phyloP scores from a whole-genome alignment of 345 rosid genomes.

The Camelina sativa region DNA sequence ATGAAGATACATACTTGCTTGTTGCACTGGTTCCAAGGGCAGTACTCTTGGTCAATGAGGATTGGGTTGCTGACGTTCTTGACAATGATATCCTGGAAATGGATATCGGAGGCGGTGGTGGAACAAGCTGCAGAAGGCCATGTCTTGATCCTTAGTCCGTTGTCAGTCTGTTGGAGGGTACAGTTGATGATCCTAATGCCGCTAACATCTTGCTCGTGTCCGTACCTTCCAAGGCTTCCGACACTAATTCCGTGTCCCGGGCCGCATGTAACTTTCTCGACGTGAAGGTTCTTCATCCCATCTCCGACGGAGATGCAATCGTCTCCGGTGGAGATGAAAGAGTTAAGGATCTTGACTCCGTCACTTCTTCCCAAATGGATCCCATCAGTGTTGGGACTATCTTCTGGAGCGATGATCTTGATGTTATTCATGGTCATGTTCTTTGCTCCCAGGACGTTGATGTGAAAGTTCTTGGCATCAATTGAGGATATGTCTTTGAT shows the following conservation, averaged over 20 bases:
- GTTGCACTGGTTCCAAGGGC: slow-evolving; percentile 47
- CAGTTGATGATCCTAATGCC: slow-evolving; percentile 43
- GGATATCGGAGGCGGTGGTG: slow-evolving; percentile 40
- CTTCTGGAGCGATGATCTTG: slow-evolving; percentile 47
- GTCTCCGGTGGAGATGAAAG: slow-evolving; percentile 44
- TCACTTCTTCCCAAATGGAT: slow-evolving; percentile 50
- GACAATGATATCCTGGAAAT: slow-evolving; percentile 38
- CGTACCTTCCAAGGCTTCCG: slow-evolving; percentile 55
- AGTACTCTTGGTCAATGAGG: slow-evolving; percentile 47
- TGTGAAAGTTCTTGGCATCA: slow-evolving; percentile 63
- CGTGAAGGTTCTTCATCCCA: slow-evolving; percentile 40
- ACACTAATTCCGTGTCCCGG: slow-evolving; percentile 51
- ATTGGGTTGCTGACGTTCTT: slow-evolving; percentile 41
- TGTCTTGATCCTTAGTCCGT: slow-evolving; percentile 55
- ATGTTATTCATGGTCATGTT: slow-evolving; percentile 49
- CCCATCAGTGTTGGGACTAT: slow-evolving; percentile 56
- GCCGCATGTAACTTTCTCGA: slow-evolving; percentile 40
- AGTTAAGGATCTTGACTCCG: slow-evolving; percentile 37
- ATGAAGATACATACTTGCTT: slow-evolving; percentile 30
- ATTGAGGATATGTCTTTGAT: slow-evolving; percentile 47
- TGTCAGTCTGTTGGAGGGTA: slow-evolving; percentile 40
- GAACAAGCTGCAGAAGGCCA: slow-evolving; percentile 46
- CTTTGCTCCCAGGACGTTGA: slow-evolving; percentile 52
- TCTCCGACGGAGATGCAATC: slow-evolving; percentile 47
- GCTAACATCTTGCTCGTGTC: slow-evolving; percentile 40